A percentile compares a stretch with the other conserved stretches of the same genome.
phyloP scores from a whole-genome alignment of 352 stramenopile genomes.

The Phytopythium litorale region DNA sequence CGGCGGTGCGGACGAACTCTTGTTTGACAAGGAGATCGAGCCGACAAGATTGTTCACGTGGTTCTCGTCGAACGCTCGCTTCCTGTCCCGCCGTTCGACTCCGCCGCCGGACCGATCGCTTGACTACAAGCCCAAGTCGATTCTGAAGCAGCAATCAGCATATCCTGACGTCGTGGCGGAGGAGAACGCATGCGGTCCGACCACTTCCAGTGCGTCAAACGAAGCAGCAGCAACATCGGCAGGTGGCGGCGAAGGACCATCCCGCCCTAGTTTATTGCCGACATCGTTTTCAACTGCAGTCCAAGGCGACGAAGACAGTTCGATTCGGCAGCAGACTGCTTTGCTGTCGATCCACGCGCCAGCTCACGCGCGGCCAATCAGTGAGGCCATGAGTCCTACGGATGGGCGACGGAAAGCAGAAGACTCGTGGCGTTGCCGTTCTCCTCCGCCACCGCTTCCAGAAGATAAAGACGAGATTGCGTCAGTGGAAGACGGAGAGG shows the following conservation, averaged over 20 bases:
- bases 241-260: neutral
- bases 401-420: neutral
- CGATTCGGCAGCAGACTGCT: neutral
- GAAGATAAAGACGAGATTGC: neutral
- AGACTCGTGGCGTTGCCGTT: neutral
- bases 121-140: constrained; percentile 4
- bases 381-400: constrained; percentile 4
- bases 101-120: neutral
- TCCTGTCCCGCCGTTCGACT: neutral
- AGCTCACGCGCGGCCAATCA: neutral
- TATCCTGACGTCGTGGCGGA: constrained; percentile 1
- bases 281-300: neutral
- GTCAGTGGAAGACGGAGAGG: constrained; percentile 3
- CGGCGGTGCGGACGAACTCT: constrained; percentile 12
- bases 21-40: constrained; percentile 35
- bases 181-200: neutral
- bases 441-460: neutral
- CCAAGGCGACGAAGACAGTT: neutral
- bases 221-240: neutral
- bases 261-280: neutral
- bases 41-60: constrained; percentile 25
- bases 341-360: neutral
- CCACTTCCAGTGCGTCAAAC: neutral
- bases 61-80: neutral
- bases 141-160: constrained; percentile 1